Evolutionary conservation across 768 basidiomycete species (phyloP).

Genomic region (Mycena crocata): DNA sequence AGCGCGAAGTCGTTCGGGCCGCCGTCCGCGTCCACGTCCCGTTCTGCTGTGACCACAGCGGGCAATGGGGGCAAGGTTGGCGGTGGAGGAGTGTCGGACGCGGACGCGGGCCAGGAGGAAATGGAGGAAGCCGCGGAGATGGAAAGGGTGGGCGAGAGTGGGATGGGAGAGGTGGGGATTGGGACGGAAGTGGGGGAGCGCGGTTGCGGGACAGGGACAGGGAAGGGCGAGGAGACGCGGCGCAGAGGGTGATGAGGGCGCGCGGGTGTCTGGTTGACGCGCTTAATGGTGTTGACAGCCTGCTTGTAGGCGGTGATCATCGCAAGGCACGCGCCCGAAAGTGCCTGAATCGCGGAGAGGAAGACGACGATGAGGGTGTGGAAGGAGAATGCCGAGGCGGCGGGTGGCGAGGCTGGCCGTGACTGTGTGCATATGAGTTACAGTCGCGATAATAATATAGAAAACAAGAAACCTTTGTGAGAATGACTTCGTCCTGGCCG

Average conservation of each 20-base stretch:
- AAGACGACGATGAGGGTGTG: slow-evolving; percentile 69
- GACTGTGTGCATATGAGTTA: slow-evolving; percentile 36
- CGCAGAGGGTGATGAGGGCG: slow-evolving; percentile 15
- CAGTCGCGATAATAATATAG: neutral
- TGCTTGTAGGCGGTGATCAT: slow-evolving; percentile 78
- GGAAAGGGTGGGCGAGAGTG: too few relatives aligned
- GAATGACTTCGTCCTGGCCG: slow-evolving; percentile 53
- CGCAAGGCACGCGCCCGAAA: slow-evolving; percentile 77
- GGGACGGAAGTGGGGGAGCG: slow-evolving; percentile 22
- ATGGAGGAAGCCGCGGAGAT: slow-evolving; percentile 31
- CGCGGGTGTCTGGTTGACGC: slow-evolving; percentile 62
- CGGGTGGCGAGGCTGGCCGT: slow-evolving; percentile 39
- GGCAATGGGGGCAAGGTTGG: slow-evolving; percentile 5
- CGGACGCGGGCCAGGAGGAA: slow-evolving; percentile 25
- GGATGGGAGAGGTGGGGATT: slow-evolving; percentile 8
- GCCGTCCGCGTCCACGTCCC: too few relatives aligned
- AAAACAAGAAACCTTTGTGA: slow-evolving; percentile 42
- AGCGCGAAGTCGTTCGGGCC: slow-evolving; percentile 53
- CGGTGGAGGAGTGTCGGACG: slow-evolving; percentile 29
- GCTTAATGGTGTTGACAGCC: slow-evolving; percentile 70
- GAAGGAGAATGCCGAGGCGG: slow-evolving; percentile 49
- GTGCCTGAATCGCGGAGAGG: slow-evolving; percentile 78
- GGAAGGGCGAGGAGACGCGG: slow-evolving; percentile 21
- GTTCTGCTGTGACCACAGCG: too few relatives aligned
- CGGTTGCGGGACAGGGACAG: slow-evolving; percentile 32